phyloP scores from a whole-genome alignment of 345 rosid genomes.

The Stellera chamaejasme region DNA sequence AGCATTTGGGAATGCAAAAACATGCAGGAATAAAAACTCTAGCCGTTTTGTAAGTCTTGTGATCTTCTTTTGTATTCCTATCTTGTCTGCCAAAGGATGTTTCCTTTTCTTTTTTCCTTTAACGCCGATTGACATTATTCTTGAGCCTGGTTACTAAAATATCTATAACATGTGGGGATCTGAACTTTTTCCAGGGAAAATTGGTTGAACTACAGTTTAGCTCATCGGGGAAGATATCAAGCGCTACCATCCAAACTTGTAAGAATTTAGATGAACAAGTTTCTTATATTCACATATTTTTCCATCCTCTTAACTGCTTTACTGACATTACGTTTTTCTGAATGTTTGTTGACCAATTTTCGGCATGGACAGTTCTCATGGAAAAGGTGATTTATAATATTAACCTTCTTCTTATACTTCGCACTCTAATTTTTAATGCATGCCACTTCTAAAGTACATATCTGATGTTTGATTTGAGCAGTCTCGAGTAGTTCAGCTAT shows the following conservation, averaged over 20 bases:
- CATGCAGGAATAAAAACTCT: slow-evolving; percentile 82
- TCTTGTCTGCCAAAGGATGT: slow-evolving; percentile 1
- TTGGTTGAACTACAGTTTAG: slow-evolving; percentile 81
- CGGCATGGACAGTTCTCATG: slow-evolving; percentile 50
- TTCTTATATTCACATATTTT: too few relatives aligned
- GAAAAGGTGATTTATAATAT: slow-evolving; percentile 63
- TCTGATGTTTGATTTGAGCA: slow-evolving; percentile 33
- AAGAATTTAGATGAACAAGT: slow-evolving; percentile 20
- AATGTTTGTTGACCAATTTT: slow-evolving; percentile 14
- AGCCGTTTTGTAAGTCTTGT: slow-evolving; percentile 79
- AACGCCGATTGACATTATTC: neutral
- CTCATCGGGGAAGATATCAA: slow-evolving; percentile 65
- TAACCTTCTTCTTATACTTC: slow-evolving; percentile 2
- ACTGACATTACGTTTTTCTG: slow-evolving; percentile 22
- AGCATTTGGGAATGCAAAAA: slow-evolving; percentile 97
- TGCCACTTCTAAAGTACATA: slow-evolving; percentile 25
- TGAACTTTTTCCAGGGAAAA: slow-evolving; percentile 59
- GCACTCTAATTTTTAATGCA: slow-evolving; percentile 1
- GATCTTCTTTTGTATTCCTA: neutral
- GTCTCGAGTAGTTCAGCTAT: slow-evolving; percentile 93
- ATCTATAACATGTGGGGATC: neutral
- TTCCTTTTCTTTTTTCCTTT: neutral
- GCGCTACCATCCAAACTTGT: slow-evolving; percentile 89
- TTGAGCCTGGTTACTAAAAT: neutral
- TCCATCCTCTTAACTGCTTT: slow-evolving; percentile 3